Conservation (phyloP, 2,329 filamentous ascomycete species). For the Orbilia brochopaga region DNA sequence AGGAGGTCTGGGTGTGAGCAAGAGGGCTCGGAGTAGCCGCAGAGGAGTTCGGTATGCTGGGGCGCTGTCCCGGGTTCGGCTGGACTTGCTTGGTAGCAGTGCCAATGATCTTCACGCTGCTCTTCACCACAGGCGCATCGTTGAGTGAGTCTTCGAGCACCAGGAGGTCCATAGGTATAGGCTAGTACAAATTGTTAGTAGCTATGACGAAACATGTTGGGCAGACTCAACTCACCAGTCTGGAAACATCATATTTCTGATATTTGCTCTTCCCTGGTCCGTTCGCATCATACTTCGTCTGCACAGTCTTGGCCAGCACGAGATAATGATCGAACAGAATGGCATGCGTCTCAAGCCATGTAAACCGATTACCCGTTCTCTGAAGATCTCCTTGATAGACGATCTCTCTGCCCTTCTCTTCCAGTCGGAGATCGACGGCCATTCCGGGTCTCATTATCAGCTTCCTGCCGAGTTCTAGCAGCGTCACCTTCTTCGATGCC, state of each 20-base stretch:
- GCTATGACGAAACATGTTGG: slow-evolving; percentile 16
- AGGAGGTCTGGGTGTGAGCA: slow-evolving; percentile 71
- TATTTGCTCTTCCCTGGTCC: slow-evolving; percentile 69
- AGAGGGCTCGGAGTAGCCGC: slow-evolving; percentile 63
- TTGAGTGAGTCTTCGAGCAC: slow-evolving; percentile 84
- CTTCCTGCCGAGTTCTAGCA: slow-evolving; percentile 82
- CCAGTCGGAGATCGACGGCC: slow-evolving; percentile 86
- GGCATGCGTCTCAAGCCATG: slow-evolving; percentile 91
- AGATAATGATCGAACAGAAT: slow-evolving; percentile 96
- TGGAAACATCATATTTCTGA: slow-evolving; percentile 87
- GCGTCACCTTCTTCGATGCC: slow-evolving; percentile 85
- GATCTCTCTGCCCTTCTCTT: slow-evolving; percentile 89
- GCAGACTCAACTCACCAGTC: slow-evolving; percentile 66
- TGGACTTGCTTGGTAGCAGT: slow-evolving; percentile 57
- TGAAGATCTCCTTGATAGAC: slow-evolving; percentile 89
- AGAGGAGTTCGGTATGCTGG: slow-evolving; percentile 58
- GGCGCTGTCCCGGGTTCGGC: slow-evolving; percentile 62
- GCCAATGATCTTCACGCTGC: slow-evolving; percentile 62
- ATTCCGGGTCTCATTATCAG: slow-evolving; percentile 85
- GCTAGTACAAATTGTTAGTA: slow-evolving; percentile 59
- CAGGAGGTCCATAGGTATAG: slow-evolving; percentile 94
- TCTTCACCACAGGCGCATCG: slow-evolving; percentile 87
- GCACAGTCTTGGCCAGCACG: slow-evolving; percentile 81
- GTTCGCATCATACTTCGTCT: slow-evolving; percentile 70
- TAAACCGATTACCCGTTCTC: slow-evolving; percentile 85